Conservation (phyloP, 1,284 basidiomycete species). For the Sporisorium iseilematis-ciliati region DNA sequence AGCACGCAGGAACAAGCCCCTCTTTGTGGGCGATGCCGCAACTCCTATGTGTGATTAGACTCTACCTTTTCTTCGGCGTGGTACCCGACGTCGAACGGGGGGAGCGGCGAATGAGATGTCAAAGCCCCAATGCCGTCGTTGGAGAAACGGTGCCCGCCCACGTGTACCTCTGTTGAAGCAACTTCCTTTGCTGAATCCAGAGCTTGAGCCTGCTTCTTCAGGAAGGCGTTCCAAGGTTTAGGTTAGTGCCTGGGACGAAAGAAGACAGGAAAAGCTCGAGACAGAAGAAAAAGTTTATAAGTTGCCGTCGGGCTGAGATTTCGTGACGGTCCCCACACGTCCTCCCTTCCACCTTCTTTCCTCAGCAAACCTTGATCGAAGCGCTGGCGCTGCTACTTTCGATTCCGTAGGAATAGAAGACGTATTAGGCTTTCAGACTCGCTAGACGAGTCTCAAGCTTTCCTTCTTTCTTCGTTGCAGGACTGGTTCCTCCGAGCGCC, state of each 20-base stretch:
- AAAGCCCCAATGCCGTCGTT: not conserved
- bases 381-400: not conserved
- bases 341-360: not conserved
- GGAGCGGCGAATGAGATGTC: not conserved
- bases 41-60: slow-evolving; percentile 10
- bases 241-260: slow-evolving; percentile 9
- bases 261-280: not conserved
- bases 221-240: not conserved
- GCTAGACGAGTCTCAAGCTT: slow-evolving; percentile 22
- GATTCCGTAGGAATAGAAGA: not conserved
- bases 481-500: slow-evolving; percentile 7
- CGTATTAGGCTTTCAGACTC: slow-evolving; percentile 7
- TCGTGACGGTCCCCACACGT: not conserved
- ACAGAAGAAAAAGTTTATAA: slow-evolving; percentile 9
- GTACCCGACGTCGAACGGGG: not conserved
- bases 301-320: not conserved
- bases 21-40: not conserved
- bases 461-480: not conserved
- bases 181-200: slow-evolving; percentile 8
- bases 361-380: not conserved
- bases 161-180: slow-evolving; percentile 25
- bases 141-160: slow-evolving; percentile 6
- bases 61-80: slow-evolving; percentile 6
- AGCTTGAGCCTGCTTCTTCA: not conserved
- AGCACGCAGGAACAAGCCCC: slow-evolving; percentile 2